These are phyloP conservation scores for Hemileccinum impolitum DNA, from an alignment of 768 basidiomycete species.

Conservation along the genomic window DNA sequence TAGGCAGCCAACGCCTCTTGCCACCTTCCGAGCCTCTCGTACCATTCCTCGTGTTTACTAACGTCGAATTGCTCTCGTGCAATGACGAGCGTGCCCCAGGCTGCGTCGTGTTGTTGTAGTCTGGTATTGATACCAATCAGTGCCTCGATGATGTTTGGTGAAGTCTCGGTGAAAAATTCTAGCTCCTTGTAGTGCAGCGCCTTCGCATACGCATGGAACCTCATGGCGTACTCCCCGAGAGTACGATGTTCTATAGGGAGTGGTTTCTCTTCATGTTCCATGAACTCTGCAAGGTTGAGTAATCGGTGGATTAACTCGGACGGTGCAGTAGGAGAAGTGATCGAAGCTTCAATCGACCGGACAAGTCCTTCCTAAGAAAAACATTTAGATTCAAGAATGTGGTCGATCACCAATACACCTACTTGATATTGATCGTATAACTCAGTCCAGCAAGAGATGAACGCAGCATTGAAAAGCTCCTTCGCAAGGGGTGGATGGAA, in stretches of 20 bases:
- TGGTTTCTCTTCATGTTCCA: constrained; percentile 98
- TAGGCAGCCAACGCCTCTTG: constrained; percentile 88
- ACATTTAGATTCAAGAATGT: constrained; percentile 2
- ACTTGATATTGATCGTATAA: constrained; percentile 97
- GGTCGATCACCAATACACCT: constrained; percentile 1
- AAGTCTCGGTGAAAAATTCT: constrained; percentile 92
- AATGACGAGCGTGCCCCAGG: constrained; percentile 91
- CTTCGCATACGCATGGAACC: constrained; percentile 93
- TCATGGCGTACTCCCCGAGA: constrained; percentile 90
- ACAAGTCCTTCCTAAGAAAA: constrained; percentile 84
- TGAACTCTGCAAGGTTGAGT: constrained; percentile 94
- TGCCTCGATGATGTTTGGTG: constrained; percentile 86
- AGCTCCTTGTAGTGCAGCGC: constrained; percentile 98
- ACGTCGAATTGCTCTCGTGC: constrained; percentile 89
- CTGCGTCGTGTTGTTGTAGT: constrained; percentile 95
- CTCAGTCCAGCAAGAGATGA: constrained; percentile 96
- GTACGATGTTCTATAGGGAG: constrained; percentile 91
- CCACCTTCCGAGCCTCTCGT: constrained; percentile 94
- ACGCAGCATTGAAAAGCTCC: constrained; percentile 97
- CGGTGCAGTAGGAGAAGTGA: constrained; percentile 73
- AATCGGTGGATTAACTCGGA: constrained; percentile 88
- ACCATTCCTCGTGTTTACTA: constrained; percentile 96
- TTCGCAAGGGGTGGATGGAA: constrained; percentile 87
- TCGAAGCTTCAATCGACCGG: constrained; percentile 80
- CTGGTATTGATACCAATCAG: constrained; percentile 96